phyloP scores from a whole-genome alignment of 2,329 filamentous ascomycete genomes.

The Penicillium sp. region DNA sequence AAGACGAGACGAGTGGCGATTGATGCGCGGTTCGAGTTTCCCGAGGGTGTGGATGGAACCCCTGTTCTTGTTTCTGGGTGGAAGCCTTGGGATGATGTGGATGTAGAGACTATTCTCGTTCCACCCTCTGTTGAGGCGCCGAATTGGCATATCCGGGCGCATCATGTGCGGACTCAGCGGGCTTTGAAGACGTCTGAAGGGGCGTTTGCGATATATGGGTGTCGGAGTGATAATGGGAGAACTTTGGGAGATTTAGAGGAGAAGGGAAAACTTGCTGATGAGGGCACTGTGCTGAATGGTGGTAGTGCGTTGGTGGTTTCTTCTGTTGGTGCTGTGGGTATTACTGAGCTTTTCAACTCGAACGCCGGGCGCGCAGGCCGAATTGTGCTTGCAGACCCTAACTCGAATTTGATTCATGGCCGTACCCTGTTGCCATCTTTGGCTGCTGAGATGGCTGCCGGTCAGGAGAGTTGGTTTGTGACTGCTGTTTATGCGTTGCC shows the following conservation, averaged over 20 bases:
- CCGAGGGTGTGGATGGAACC: conserved; percentile 40
- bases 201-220: conserved; percentile 67
- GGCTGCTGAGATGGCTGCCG: conserved; percentile 59
- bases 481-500: conserved; percentile 72
- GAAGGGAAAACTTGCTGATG: conserved; percentile 6
- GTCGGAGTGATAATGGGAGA: conserved; percentile 60
- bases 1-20: conserved; percentile 70
- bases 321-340: conserved; percentile 52
- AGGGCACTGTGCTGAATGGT: conserved; percentile 35
- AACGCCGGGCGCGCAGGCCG: conserved; percentile 26
- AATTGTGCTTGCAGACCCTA: not conserved
- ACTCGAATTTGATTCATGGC: conserved; percentile 65
- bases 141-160: conserved; percentile 43
- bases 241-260: conserved; percentile 44
- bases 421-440: conserved; percentile 71
- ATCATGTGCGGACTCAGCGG: conserved; percentile 45
- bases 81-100: conserved; percentile 65
- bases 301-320: conserved; percentile 47
- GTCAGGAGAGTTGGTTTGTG: conserved; percentile 64
- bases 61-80: conserved; percentile 68
- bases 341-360: conserved; percentile 38
- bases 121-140: conserved; percentile 33
- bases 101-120: conserved; percentile 39
- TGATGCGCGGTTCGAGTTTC: conserved; percentile 61
- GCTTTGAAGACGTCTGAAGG: conserved; percentile 72